Base-by-base conservation (phyloP, 768 basidiomycete species). In the Botryobasidium botryosum region DNA sequence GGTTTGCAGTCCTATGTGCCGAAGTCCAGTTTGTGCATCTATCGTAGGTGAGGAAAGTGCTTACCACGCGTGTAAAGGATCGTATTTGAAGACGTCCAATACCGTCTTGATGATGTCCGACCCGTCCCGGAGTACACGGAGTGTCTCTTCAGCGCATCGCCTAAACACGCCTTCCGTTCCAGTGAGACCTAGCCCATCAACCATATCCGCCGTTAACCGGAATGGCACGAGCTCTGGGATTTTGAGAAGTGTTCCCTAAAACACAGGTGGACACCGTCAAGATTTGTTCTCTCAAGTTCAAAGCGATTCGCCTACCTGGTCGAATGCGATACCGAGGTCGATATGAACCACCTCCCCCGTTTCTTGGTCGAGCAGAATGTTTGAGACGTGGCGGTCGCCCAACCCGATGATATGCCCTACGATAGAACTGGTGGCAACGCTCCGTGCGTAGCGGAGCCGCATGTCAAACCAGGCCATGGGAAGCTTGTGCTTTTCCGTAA, bases 261-360 rank as follows among this genome's bases (percentile, higher is more conserved):
- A 39, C 21, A 40, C 33, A 26, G 21, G 35, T 6, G 35, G 15
- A n/a, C 45, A 3, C 28, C 26, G 6, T 27, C 5, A 13, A 27
- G 32, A 32, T 27, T 6, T 28, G 3, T 40, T 20, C 7, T 2
- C 23, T 23, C 18, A 29, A 18, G 33, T 8, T 8, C 15, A 25
- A 13, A 32, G 21, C 13, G 28, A 44, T 20, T 13, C 15, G 56
- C 68, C 52, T 49, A 85, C 87, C 65, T 87, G 86, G 49, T 94
- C 94, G 60, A 99, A 97, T 0, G 90, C 88, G 48, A 97, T 88
- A 1, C 92, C 92, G 1, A 97, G 67, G 60, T 99, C 92, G 43
- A 99, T 99, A 58, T 94, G 90, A 5, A 97, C 77, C 36, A 91
- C 68, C 56, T 97, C 87, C 13, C 92, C 92, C 6, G 73, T 77